These are phyloP conservation scores for Hirschioporus abietinus DNA, from an alignment of 768 basidiomycete species.

Conservation along the genomic window DNA sequence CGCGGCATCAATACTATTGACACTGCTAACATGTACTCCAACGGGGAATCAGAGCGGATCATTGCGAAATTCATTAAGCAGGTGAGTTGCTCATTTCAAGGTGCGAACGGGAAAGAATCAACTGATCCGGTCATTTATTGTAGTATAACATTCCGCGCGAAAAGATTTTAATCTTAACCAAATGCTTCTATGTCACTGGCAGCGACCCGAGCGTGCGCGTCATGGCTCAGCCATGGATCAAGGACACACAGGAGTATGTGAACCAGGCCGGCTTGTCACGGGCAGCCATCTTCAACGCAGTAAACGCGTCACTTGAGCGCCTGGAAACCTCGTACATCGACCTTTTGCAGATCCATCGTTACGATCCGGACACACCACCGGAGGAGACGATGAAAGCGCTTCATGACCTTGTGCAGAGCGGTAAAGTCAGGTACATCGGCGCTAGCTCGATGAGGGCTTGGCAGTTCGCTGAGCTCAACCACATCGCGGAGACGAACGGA, in stretches of 20 bases:
- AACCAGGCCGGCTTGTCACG: constrained; percentile 23
- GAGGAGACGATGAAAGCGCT: constrained; percentile 48
- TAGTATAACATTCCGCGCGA: constrained; percentile 25
- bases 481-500: constrained; percentile 14
- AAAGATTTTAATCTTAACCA: constrained; percentile 23
- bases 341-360: constrained; percentile 41
- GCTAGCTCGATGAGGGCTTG: constrained; percentile 26
- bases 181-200: constrained; percentile 17
- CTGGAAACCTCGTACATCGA: constrained; percentile 33
- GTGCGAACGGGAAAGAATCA: neutral
- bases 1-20: constrained; percentile 24
- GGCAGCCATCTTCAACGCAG: constrained; percentile 30
- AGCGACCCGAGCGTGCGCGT: constrained; percentile 8
- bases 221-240: neutral
- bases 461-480: constrained; percentile 24
- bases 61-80: constrained; percentile 17
- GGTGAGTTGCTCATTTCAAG: neutral
- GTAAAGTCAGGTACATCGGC: constrained; percentile 42
- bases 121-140: neutral
- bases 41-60: constrained; percentile 17
- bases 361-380: constrained; percentile 29
- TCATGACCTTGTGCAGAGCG: constrained; percentile 37
- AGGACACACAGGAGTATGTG: constrained; percentile 14
- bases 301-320: constrained; percentile 32
- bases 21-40: constrained; percentile 23